Evolutionary conservation across 1,284 basidiomycete species (phyloP).

Genomic region (Trametes sp.): DNA sequence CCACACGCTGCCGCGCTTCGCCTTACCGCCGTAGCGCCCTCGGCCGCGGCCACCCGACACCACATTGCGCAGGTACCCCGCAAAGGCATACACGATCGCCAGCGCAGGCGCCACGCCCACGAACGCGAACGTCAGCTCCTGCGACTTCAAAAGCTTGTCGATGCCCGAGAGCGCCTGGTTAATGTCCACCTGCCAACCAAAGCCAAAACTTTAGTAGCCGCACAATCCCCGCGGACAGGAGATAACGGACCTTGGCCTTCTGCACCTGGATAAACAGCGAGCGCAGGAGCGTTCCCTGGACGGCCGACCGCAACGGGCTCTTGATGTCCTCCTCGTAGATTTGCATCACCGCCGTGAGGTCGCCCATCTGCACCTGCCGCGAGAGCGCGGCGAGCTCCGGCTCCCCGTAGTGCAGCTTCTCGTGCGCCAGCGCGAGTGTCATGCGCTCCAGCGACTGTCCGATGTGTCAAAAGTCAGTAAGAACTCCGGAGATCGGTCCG

Average conservation of each 20-base stretch:
- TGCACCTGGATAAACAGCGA: slow-evolving; percentile 94
- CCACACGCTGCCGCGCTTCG: slow-evolving; percentile 60
- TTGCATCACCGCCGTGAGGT: slow-evolving; percentile 88
- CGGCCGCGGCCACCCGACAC: slow-evolving; percentile 57
- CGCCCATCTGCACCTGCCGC: slow-evolving; percentile 76
- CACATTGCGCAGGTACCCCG: slow-evolving; percentile 58
- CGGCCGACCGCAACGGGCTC: slow-evolving; percentile 81
- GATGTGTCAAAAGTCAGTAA: background rate
- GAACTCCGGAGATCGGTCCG: background rate
- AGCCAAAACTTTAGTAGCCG: slow-evolving; percentile 4
- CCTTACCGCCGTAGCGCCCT: slow-evolving; percentile 61
- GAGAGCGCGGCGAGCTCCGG: slow-evolving; percentile 73
- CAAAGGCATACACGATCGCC: slow-evolving; percentile 78
- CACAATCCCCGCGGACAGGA: background rate
- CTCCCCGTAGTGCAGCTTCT: slow-evolving; percentile 73
- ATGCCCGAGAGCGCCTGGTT: slow-evolving; percentile 87
- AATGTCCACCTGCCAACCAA: slow-evolving; percentile 77
- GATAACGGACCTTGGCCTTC: slow-evolving; percentile 84
- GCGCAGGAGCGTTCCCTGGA: slow-evolving; percentile 86
- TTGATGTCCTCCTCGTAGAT: slow-evolving; percentile 95
- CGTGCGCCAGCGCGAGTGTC: slow-evolving; percentile 86
- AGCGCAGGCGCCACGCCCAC: slow-evolving; percentile 95
- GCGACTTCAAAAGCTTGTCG: slow-evolving; percentile 92
- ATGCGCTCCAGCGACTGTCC: slow-evolving; percentile 94
- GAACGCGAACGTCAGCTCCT: slow-evolving; percentile 97